phyloP scores from a whole-genome alignment of 2,329 filamentous ascomycete genomes.

The Orbilia brochopaga region DNA sequence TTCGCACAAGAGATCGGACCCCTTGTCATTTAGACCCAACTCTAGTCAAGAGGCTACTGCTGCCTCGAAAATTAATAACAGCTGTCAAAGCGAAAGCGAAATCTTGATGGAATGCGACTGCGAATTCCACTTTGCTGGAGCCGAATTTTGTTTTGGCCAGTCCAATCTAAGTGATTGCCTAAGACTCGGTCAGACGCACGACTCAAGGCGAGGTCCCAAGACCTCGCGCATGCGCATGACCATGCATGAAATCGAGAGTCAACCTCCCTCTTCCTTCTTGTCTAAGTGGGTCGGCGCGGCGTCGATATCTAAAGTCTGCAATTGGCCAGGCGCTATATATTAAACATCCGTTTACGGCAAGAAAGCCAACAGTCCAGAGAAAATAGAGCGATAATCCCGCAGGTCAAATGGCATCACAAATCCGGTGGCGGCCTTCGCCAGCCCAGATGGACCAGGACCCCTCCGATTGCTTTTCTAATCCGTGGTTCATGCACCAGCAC shows the following conservation, averaged over 20 bases:
- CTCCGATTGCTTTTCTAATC: neutral
- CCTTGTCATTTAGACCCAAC: neutral
- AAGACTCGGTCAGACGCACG: neutral
- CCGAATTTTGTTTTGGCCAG: neutral
- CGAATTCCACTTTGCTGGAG: neutral
- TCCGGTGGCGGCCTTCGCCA: neutral
- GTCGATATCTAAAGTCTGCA: conserved; percentile 13
- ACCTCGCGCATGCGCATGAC: conserved; percentile 35
- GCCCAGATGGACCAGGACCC: neutral
- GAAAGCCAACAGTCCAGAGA: neutral
- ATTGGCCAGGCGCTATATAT: conserved; percentile 22
- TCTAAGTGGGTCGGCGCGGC: conserved; percentile 12
- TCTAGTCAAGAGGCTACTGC: neutral
- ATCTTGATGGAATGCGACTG: neutral
- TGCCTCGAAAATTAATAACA: neutral
- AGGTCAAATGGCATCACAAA: neutral
- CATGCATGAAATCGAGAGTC: conserved; percentile 43
- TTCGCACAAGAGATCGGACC: neutral
- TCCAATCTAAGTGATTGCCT: neutral
- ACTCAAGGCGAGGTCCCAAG: conserved; percentile 13
- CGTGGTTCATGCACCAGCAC: neutral
- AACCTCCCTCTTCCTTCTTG: conserved; percentile 18
- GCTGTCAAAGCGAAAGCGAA: neutral
- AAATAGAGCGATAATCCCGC: conserved; percentile 5
- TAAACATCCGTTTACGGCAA: conserved; percentile 35